Evolutionary conservation across 2,329 filamentous ascomycete genomes (phyloP).

Genomic region (Lecanoromycetidae sp.): DNA sequence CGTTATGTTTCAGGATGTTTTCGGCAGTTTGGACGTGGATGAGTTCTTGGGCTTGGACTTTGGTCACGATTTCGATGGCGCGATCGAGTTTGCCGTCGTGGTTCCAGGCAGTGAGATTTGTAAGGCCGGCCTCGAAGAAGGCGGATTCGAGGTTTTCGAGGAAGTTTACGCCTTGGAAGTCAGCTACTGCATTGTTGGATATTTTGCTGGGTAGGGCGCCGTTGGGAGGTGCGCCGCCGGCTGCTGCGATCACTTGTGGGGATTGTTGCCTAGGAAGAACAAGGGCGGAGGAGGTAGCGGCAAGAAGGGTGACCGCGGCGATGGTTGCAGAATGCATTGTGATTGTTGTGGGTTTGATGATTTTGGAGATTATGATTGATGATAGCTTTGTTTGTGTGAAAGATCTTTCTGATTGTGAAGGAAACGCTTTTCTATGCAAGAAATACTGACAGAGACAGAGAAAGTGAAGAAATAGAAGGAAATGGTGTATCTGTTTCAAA

Average conservation of each 20-base stretch:
- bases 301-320: background rate
- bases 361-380: no score
- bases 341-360: background rate
- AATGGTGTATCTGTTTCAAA: no score
- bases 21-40: slow-evolving; percentile 10
- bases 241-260: background rate
- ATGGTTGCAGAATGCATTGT: slow-evolving; percentile 4
- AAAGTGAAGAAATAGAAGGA: no score
- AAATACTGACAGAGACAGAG: no score
- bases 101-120: slow-evolving; percentile 6
- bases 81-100: background rate
- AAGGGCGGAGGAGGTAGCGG: background rate
- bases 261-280: background rate
- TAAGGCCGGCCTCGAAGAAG: slow-evolving; percentile 11
- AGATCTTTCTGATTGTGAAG: no score
- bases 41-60: slow-evolving; percentile 11
- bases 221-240: slow-evolving; percentile 2
- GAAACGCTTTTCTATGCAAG: no score
- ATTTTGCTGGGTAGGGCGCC: background rate
- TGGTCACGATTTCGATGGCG: slow-evolving; percentile 2
- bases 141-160: slow-evolving; percentile 14
- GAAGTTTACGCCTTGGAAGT: slow-evolving; percentile 12
- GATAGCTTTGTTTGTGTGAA: no score
- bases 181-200: background rate
- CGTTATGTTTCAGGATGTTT: background rate